Base-by-base conservation (phyloP, 176 grass and related monocot species). In the sorghum (Sorghum bicolor) region DNA sequence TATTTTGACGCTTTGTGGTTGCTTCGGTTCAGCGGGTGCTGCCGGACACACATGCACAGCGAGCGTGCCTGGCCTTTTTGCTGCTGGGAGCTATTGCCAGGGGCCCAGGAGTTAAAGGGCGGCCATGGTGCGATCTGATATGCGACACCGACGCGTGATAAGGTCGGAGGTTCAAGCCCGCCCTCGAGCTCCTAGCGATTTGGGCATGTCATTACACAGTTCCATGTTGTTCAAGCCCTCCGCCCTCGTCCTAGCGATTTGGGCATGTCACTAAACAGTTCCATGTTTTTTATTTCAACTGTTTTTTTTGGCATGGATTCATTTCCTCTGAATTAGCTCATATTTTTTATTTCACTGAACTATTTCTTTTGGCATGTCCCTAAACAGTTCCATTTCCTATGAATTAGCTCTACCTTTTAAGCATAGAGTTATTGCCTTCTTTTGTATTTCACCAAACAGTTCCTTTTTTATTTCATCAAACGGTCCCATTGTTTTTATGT, bases 221-320 rank as follows among this genome's bases (percentile, higher is more conserved):
- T 50, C 16, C 47, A 50, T 50, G 2, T 6, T 52, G 5, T 19
- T 48, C 44, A n/a, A n/a, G n/a, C n/a, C n/a, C n/a, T n/a, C 70
- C 81, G 75, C 69, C 82, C 32, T 83, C n/a, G n/a, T n/a, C n/a
- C 55, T 75, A 83, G 81, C 57, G 70, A 34, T 34, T 34, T 34
- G 33, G 40, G 10, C 40, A 43, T 43, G 10, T 43, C 11, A 43
- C 40, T 12, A 43, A 43, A 43, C 40, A 43, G 40, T 43, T 13
- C 40, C 11, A 3, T 9, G 2, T 12, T 22, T 70, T 70, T 24
- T 2, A 2, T 43, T 64, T 30, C 26, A 30, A 30, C 33, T 1
- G n/a, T 9, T 10, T 14, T 1, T 6, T 13, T 48, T 14, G 50
- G 69, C 6, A 48, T 52, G 70, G n/a, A n/a, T n/a, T n/a, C n/a